Evolutionary conservation across 1,139 yeast genomes (phyloP).

Genomic region (Barnettozyma hawaiiensis): DNA sequence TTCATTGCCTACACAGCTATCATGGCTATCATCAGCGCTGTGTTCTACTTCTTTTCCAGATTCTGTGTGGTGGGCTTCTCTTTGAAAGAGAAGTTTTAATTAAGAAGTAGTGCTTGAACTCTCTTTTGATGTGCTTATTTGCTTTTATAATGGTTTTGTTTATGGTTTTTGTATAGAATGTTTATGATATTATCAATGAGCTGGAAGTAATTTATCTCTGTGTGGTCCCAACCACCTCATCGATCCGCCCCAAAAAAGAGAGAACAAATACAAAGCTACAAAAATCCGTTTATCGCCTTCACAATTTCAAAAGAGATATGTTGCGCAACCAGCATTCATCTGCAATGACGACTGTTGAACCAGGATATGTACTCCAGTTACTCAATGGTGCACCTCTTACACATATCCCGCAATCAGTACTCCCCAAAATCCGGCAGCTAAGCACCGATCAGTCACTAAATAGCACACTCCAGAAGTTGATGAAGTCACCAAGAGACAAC

Average conservation of each 20-base stretch:
- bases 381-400: background rate
- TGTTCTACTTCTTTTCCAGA: slow-evolving; percentile 30
- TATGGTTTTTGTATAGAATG: background rate
- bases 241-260: background rate
- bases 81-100: slow-evolving; percentile 2
- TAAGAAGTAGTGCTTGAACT: no score
- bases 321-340: no score
- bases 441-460: background rate
- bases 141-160: background rate
- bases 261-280: no score
- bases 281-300: background rate
- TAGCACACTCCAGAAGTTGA: background rate
- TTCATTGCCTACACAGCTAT: slow-evolving; percentile 35
- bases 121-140: no score
- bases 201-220: no score
- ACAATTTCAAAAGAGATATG: background rate
- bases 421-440: background rate
- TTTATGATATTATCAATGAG: background rate
- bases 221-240: background rate
- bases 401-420: background rate
- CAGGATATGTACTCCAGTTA: background rate
- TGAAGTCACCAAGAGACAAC: background rate
- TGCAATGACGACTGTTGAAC: background rate
- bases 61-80: slow-evolving; percentile 27
- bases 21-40: slow-evolving; percentile 28